Evolutionary conservation across 768 basidiomycete species (phyloP).

Genomic region (Chalciporus piperatus): DNA sequence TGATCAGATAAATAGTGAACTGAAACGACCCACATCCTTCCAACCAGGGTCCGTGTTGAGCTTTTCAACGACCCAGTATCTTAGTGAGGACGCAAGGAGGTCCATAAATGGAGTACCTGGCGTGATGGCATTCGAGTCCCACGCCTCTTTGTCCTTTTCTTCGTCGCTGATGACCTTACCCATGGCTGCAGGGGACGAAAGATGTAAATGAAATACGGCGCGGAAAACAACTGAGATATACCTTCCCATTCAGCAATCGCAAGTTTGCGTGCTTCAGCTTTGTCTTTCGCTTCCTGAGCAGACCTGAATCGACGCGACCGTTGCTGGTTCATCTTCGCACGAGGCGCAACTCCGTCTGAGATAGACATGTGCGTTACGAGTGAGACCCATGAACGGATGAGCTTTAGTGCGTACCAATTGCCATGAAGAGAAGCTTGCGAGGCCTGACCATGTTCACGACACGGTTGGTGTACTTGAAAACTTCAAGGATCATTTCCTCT

Average conservation of each 20-base stretch:
- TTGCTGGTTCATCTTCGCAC: conserved; percentile 99
- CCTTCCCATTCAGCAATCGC: conserved; percentile 86
- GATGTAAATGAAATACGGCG: not conserved
- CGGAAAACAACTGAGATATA: conserved; percentile 28
- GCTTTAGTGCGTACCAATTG: conserved; percentile 67
- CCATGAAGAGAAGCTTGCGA: conserved; percentile 95
- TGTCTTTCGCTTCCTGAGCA: conserved; percentile 92
- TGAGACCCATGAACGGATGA: not conserved
- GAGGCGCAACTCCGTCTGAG: conserved; percentile 92
- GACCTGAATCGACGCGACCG: conserved; percentile 94
- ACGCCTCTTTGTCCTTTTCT: conserved; percentile 79
- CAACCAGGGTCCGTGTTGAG: conserved; percentile 95
- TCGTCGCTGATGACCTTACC: conserved; percentile 82
- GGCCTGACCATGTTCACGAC: conserved; percentile 97
- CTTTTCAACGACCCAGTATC: conserved; percentile 96
- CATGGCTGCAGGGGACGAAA: conserved; percentile 60
- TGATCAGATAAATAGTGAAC: not conserved
- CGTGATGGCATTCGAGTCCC: conserved; percentile 99
- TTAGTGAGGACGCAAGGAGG: conserved; percentile 78
- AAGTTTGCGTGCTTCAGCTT: conserved; percentile 83
- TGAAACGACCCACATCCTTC: conserved; percentile 67
- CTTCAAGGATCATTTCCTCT: conserved; percentile 98
- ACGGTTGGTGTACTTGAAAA: conserved; percentile 95
- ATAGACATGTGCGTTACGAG: conserved; percentile 1
- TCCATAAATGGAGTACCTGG: conserved; percentile 99